Evolutionary conservation across 139 green algal genomes (phyloP), one percentile per base, ranked within the genome.

Genomic region (Ettlia oleoabundans): DNA sequence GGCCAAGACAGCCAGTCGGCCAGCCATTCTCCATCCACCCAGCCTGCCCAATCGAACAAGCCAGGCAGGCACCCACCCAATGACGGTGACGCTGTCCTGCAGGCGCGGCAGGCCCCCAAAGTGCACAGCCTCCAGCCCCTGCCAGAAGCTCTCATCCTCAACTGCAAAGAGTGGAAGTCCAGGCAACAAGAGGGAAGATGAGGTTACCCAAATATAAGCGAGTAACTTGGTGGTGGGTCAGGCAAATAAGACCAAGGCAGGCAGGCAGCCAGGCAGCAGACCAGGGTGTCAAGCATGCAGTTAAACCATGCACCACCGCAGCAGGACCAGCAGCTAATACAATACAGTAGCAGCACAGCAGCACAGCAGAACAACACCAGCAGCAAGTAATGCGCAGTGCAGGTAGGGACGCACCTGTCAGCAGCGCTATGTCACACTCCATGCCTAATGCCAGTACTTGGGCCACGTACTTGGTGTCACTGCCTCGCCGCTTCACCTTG

Each of bases 391-490:
- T n/a, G n/a, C n/a, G n/a, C n/a, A n/a, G n/a, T 8, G 15, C 77
- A 35, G 8, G 1, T 22, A 13, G 28, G 13, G 30, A 52, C 47
- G 6, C 61, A 58, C 63, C 81, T 61, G 52, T 92, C 15, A 97
- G 88, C 74, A 97, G 71, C 26, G 94, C 94, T 19, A 98, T 91
- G 88, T 98, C 95, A 79, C 94, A 96, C 86, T 98, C 95, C 26
- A 81, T 73, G 41, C 93, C 94, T 15, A 98, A 90, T 1, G 95
- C 92, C 76, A 97, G 83, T 69, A 98, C 95, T 21, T 70, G 42
- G 0, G 95, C 95, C n/a, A 94, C 65, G 66, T 93, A 96, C 83
- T 96, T 97, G 24, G 80, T 88, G 85, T 95, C 93, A 71, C 87
- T 77, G 6, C 93, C 94, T 24, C 93, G 69, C 15, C 92, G 87